Percentiles rank a stretch among this genome's conserved stretches.
Conservation (phyloP, 306 rosid species). For the Purshia tridentata region DNA sequence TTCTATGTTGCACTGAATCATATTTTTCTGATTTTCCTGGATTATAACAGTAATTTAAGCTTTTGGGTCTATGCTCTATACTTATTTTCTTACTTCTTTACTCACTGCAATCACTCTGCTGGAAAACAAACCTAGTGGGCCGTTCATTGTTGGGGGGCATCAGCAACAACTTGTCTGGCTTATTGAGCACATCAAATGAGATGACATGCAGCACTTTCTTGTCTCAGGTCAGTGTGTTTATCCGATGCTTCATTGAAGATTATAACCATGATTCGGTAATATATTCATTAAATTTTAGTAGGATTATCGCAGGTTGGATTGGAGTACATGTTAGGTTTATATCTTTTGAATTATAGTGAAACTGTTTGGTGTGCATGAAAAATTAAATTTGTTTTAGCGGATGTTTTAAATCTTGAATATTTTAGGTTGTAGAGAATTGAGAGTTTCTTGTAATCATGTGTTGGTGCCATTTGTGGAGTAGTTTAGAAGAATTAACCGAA, state of each 20-base stretch:
- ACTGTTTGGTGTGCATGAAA: not conserved
- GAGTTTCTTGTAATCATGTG: not conserved
- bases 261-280: not conserved
- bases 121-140: slow-evolving; percentile 41
- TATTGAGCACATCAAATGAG: slow-evolving; percentile 46
- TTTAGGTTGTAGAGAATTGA: not conserved
- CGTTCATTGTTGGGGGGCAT: slow-evolving; percentile 62
- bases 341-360: not conserved
- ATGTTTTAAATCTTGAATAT: not conserved
- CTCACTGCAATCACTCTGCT: slow-evolving; percentile 8
- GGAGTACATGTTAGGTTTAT: not conserved
- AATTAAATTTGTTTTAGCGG: not conserved
- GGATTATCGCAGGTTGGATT: not conserved
- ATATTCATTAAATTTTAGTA: not conserved
- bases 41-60: not conserved
- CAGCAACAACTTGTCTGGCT: slow-evolving; percentile 44
- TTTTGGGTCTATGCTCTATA: not conserved
- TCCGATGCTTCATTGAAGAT: not conserved
- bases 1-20: not conserved
- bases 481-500: not conserved
- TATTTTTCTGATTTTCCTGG: not conserved
- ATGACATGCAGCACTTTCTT: slow-evolving; percentile 42
- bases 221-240: slow-evolving; percentile 53
- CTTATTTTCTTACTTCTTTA: not conserved
- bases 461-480: not conserved